A percentile compares a stretch with the other conserved stretches of the same genome.
Evolutionary conservation across 2,329 filamentous ascomycete genomes (phyloP).

Genomic region (Fusarium phyllophilum): DNA sequence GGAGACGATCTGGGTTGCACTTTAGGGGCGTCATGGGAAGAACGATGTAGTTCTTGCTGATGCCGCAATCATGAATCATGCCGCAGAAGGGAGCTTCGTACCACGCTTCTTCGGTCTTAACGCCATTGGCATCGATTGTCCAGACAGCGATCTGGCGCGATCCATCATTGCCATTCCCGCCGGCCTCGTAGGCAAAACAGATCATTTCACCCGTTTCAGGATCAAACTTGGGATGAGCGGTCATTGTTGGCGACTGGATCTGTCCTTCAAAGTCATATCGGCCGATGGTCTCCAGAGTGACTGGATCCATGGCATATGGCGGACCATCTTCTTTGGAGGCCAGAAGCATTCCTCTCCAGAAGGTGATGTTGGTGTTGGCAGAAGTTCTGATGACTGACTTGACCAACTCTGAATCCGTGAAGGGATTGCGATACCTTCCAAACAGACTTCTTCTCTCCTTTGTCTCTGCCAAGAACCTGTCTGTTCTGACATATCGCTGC

Average conservation of each 20-base stretch:
- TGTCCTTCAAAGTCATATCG: conserved; percentile 12
- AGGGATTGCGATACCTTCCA: conserved; percentile 19
- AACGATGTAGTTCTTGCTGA: conserved; percentile 20
- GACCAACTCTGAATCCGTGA: conserved; percentile 14
- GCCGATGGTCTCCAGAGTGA: conserved; percentile 11
- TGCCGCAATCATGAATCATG: conserved; percentile 19
- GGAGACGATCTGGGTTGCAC: neutral
- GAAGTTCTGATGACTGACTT: conserved; percentile 4
- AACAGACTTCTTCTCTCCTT: conserved; percentile 4
- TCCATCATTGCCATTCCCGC: conserved; percentile 4
- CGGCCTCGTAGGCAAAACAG: conserved; percentile 8
- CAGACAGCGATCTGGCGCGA: conserved; percentile 1
- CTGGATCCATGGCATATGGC: conserved; percentile 13
- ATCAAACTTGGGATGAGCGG: conserved; percentile 13
- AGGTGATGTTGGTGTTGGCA: conserved; percentile 22
- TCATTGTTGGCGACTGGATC: conserved; percentile 2
- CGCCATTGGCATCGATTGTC: neutral
- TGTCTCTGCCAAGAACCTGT: neutral
- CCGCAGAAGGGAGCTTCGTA: conserved; percentile 17
- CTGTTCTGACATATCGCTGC: conserved; percentile 14
- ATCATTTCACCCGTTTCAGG: conserved; percentile 5
- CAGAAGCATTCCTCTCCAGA: conserved; percentile 2
- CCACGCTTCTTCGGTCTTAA: conserved; percentile 2
- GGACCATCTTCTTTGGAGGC: conserved; percentile 19
- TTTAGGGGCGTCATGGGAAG: conserved; percentile 16